phyloP scores from a whole-genome alignment of 441 rosid species.

The Cnidoscolus chayamansa region DNA sequence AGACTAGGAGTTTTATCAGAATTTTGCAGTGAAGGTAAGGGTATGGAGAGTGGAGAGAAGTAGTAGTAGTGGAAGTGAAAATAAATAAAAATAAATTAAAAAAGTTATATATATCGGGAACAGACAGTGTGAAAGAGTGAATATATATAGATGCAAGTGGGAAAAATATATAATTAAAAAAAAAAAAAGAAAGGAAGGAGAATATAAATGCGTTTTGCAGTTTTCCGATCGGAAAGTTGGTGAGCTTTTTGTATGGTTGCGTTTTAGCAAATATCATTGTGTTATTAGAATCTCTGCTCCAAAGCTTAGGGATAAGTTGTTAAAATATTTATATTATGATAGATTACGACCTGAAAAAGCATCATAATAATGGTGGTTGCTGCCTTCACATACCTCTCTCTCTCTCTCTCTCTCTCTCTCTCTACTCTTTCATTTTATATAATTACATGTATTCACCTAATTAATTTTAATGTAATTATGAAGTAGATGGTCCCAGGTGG shows the following conservation, averaged over 20 bases:
- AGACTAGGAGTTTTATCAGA: conserved; percentile 45
- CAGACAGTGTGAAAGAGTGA: conserved; percentile 13
- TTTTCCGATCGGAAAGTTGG: conserved; percentile 25
- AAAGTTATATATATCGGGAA: conserved; percentile 34
- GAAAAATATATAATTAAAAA: too few species aligned
- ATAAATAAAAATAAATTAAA: neutral
- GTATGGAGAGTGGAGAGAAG: conserved; percentile 16
- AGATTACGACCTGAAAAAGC: neutral
- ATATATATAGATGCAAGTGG: neutral
- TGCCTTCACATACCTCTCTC: neutral
- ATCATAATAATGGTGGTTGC: conserved; percentile 2
- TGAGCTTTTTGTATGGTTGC: conserved; percentile 10
- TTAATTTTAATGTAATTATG: neutral
- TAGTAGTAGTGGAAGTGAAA: neutral
- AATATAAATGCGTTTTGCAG: conserved; percentile 10
- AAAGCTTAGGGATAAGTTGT: neutral
- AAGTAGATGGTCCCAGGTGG: conserved; percentile 23
- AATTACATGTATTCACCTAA: too few species aligned
- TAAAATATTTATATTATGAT: neutral
- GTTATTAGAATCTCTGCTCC: too few species aligned
- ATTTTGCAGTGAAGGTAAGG: conserved; percentile 30
- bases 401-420: too few species aligned
- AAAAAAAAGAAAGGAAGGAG: neutral
- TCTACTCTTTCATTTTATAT: too few species aligned
- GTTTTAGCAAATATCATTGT: too few species aligned